Base-by-base conservation (phyloP, 257 asterid genomes). In the Cordia subcordata region DNA sequence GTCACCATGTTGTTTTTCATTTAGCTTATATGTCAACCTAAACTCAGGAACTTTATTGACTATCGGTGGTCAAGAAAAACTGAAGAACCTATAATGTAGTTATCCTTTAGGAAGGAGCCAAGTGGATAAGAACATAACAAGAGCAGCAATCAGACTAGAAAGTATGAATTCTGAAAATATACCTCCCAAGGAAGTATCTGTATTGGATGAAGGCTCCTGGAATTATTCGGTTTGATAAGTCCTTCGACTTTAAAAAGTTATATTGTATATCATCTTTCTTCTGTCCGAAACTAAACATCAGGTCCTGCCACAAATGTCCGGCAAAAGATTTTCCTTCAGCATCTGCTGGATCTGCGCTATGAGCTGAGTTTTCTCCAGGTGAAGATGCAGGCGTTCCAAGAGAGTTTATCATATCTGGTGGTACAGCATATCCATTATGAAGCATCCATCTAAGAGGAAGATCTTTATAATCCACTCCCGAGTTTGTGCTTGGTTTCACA, bases 391-490 rank as follows among this genome's bases (percentile, higher is more conserved):
- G 57, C 62, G 77, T 69, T 58, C 81, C 93, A 9, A 93, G 79
- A 44, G 96, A 69, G 61, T 86, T 90, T 11, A 89, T 77, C 95
- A 93, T 86, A 61, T 93, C 99, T 1, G 96, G 81, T 6, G 99
- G 99, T 55, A 93, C 89, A 22, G 99, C 82, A 55, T 93, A 93
- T 10, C 99, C 97, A 21, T 93, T 93, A 56, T 89, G 99, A 69
- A 89, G 94, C 97, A 93, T 82, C 99, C 99, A 93, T 72, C 97
- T 82, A 0, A 93, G 81, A 57, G 99, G 97, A 65, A 93, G 97
- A 66, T 93, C 99, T 73, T 85, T 89, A 55, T 61, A 81, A 51
- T 77, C 86, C 18, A 93, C 83, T 37, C 77, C 80, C 10, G 96
- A 58, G 62, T 67, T 75, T 37, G 82, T 67, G 23, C 52, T 71